Evolutionary conservation across 768 basidiomycete species (phyloP), one percentile per base, ranked within the genome.

Genomic region (Rhizopogon rudus): DNA sequence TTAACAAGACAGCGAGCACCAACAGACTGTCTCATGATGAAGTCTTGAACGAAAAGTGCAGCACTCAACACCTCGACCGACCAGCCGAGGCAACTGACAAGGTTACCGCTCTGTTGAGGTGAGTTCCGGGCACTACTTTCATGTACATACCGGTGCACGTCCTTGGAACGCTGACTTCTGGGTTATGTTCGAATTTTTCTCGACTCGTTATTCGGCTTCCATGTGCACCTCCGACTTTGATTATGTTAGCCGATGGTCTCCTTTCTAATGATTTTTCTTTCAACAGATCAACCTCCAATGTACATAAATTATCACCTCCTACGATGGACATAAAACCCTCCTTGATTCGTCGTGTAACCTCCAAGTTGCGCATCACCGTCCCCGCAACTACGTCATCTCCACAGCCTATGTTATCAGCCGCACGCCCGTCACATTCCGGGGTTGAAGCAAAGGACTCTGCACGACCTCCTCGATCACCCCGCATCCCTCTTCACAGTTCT

Each of bases 271-370:
- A 43, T 39, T 14, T 33, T 17, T 13, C 29, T 46, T 39, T 45
- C 31, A 5, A 22, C 37, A 56, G 57, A 12, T 33, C 51, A 17
- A 37, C 58, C 28, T 44, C 40, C 7, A 39, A 49, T 37, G 10
- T 49, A 1, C 35, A 49, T 49, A 35, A 49, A 25, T 25, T 20
- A 25, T 37, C 41, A 12, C 14, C 37, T 6, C n/a, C 45, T 5
- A 44, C n/a, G 25, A 51, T 53, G 9, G 6, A 44, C 35, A 7
- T 17, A 5, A 69, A 64, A 37, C 37, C 59, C 3, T 61, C 59
- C 0, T 56, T 71, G 49, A 56, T 70, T 51, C 70, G 70, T 13
- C 66, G 70, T 14, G 61, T 70, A 5, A 63, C 70, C 0, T 70
- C 70, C 2, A 71, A 58, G 31, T 53, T 70, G 20, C 51, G 52